Conservation (phyloP, 805 yeast genomes). For the Pichia insulana region DNA sequence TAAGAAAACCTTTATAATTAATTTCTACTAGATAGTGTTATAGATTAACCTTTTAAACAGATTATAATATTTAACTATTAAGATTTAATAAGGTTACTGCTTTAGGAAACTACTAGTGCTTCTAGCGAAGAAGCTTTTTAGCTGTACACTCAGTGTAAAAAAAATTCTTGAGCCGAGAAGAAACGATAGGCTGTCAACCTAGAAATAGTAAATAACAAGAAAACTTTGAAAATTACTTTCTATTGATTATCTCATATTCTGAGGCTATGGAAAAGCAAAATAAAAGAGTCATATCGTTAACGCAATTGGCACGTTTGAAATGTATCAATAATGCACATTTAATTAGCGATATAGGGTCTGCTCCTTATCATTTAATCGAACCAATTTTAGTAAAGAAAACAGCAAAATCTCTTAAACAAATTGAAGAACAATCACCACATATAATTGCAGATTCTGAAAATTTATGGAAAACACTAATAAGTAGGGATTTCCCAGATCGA, state of each 20-base stretch:
- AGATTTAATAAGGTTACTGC: too few species aligned
- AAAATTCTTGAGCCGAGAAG: background rate
- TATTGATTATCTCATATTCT: too few species aligned
- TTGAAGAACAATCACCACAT: constrained; percentile 37
- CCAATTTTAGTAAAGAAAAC: constrained; percentile 39
- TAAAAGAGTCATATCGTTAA: constrained; percentile 19
- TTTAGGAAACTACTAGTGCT: background rate
- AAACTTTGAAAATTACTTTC: too few species aligned
- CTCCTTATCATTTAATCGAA: constrained; percentile 38
- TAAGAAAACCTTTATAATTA: constrained; percentile 34
- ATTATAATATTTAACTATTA: too few species aligned
- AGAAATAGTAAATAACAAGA: too few species aligned
- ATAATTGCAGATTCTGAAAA: constrained; percentile 34
- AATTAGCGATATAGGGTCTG: constrained; percentile 26
- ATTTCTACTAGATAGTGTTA: background rate
- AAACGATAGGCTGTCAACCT: too few species aligned
- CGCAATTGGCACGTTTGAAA: constrained; percentile 21
- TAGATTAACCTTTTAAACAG: background rate
- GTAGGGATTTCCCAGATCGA: constrained; percentile 40
- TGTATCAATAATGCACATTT: constrained; percentile 26
- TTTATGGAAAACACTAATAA: constrained; percentile 37
- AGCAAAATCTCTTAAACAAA: constrained; percentile 32
- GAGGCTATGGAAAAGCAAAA: background rate
- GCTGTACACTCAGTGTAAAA: background rate
- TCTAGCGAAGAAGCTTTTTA: background rate